These are phyloP conservation scores for Phoma sp. DNA, from an alignment of 2,329 filamentous ascomycete species.

Conservation along the genomic window DNA sequence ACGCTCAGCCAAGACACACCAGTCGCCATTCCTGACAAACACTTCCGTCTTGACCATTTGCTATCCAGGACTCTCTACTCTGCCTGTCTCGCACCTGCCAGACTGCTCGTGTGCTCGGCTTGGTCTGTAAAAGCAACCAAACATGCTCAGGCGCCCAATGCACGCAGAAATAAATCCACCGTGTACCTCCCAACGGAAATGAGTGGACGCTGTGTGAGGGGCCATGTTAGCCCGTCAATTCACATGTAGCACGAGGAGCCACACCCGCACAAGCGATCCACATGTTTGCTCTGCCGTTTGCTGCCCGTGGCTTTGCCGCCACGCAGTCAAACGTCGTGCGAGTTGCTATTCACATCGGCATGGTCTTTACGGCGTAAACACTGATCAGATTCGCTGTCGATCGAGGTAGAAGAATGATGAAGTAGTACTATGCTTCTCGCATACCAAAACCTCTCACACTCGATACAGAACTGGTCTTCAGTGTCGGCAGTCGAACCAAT, in stretches of 20 bases:
- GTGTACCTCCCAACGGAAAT: not conserved
- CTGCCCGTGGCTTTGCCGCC: not conserved
- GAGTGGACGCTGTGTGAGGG: slow-evolving; percentile 3
- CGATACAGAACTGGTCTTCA: too few relatives aligned
- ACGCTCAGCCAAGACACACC: not conserved
- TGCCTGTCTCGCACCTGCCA: not conserved
- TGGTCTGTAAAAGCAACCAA: not conserved
- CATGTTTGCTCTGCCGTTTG: slow-evolving; percentile 3
- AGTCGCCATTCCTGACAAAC: not conserved
- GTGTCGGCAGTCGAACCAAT: too few relatives aligned
- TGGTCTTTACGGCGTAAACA: not conserved
- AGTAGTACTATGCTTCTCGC: not conserved
- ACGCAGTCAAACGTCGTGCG: slow-evolving; percentile 1
- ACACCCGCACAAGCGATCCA: slow-evolving; percentile 5
- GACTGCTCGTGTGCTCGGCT: not conserved
- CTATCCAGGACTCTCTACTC: too few relatives aligned
- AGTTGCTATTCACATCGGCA: not conserved
- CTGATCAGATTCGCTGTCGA: not conserved
- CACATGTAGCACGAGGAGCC: slow-evolving; percentile 1
- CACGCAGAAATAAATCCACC: not conserved
- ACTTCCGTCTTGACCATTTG: not conserved
- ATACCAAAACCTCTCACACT: too few relatives aligned
- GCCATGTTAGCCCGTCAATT: slow-evolving; percentile 1
- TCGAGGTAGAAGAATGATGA: not conserved
- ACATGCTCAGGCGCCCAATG: not conserved